These are phyloP conservation scores for Nigrospora sphaerica DNA, from an alignment of 2,329 filamentous ascomycete genomes.

Conservation along the genomic window DNA sequence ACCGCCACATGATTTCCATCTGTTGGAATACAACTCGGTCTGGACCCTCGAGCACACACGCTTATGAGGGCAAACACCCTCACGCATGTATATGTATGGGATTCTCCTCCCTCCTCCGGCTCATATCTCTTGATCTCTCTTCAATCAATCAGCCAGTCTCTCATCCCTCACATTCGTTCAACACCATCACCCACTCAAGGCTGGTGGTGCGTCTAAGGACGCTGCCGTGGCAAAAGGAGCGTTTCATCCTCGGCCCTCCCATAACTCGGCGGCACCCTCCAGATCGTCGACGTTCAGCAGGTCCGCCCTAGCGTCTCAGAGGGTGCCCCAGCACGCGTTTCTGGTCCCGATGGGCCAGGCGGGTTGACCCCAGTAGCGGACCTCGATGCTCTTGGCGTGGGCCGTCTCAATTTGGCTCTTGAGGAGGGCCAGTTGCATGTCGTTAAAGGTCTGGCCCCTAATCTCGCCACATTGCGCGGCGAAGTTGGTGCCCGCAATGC, in stretches of 20 bases:
- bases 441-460: constrained; percentile 27
- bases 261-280: constrained; percentile 31
- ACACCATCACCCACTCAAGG: no score
- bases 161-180: no score
- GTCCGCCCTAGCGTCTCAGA: constrained; percentile 50
- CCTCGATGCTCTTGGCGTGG: constrained; percentile 47
- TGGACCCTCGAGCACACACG: no score
- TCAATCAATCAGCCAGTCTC: no score
- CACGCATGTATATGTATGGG: no score
- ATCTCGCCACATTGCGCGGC: constrained; percentile 28
- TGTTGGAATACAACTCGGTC: no score
- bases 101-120: no score
- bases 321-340: constrained; percentile 49
- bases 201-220: no score
- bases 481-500: constrained; percentile 24
- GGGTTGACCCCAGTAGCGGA: constrained; percentile 58
- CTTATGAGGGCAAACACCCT: no score
- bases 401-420: constrained; percentile 44
- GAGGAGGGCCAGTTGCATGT: constrained; percentile 40
- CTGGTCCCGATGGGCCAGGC: constrained; percentile 49
- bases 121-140: no score
- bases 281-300: constrained; percentile 60
- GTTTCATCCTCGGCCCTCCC: constrained; percentile 1
- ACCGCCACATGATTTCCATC: no score
- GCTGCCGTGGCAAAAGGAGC: no score